Base-by-base conservation (phyloP, 805 yeast genomes). In the Teunomyces cretensis region DNA sequence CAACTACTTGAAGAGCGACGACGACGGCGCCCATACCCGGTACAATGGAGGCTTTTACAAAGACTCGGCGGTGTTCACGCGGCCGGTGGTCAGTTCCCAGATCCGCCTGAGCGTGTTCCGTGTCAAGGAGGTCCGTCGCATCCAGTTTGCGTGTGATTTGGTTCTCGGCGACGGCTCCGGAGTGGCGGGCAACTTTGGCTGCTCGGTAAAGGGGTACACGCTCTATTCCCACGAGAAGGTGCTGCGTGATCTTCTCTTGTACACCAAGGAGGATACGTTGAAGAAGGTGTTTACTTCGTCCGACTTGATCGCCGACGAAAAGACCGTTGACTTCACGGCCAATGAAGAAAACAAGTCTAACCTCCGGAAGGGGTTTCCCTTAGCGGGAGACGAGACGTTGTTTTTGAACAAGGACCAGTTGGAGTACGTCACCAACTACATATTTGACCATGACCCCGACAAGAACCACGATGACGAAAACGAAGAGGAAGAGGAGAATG, bases 151-250 rank as follows among this genome's bases (percentile, higher is more conserved):
- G 12, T 79, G 86, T 48, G 78, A 82, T 8, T 62, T 90, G 38
- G 74, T 79, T 1, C 64, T 88, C 4, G 75, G 81, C 38, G 79
- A 78, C 30, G 70, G 68, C 9, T 30, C 36, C 3, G 13, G 12
- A 9, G 26, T 39, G 15, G 64, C 68, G 0, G 59, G 55, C 2
- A 44, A 44, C 4, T 45, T 91, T 14, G 70, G 73, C 0, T 76
- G 92, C 39, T 85, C 89, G 0, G 73, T 91, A 1, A 79, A 78
- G 52, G 97, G 96, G 0, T 86, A 81, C 55, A 65, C 84, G 0
- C 71, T 86, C n/a, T 78, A 76, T 48, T 70, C 74, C 6, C 80
- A 79, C 42, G 84, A 83, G 46, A 75, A 70, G 33, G 56, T 80
- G 0, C 70, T 75, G 14, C 65, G 76, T n/a, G 68, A 79, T 9